Evolutionary conservation across 371 early-diverging fungal genomes (phyloP).

Genomic region (Mucor lusitanicus): DNA sequence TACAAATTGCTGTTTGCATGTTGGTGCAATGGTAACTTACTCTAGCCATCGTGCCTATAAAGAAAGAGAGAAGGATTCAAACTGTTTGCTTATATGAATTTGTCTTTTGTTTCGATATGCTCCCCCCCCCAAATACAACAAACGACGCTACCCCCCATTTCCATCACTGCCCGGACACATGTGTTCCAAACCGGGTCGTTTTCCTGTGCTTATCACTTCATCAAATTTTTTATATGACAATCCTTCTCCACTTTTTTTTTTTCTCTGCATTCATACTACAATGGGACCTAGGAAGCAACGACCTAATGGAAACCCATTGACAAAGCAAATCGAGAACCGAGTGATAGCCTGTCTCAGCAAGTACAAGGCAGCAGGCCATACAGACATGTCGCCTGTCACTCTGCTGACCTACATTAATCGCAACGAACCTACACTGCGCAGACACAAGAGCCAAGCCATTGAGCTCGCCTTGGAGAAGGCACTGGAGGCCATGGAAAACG

Average conservation of each 20-base stretch:
- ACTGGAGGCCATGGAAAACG: not conserved
- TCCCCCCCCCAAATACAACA: not conserved
- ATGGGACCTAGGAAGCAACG: slow-evolving; percentile 7
- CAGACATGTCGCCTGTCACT: slow-evolving; percentile 25
- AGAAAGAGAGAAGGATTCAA: slow-evolving; percentile 34
- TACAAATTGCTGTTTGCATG: not conserved
- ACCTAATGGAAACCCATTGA: slow-evolving; percentile 20
- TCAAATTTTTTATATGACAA: slow-evolving; percentile 2
- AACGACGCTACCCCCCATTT: not conserved
- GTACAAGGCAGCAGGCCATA: slow-evolving; percentile 39
- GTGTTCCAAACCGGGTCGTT: slow-evolving; percentile 16
- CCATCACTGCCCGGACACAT: not conserved
- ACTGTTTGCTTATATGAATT: slow-evolving; percentile 1
- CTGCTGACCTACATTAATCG: slow-evolving; percentile 52
- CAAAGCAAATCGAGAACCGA: slow-evolving; percentile 32
- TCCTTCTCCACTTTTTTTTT: not conserved
- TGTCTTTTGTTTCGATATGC: slow-evolving; percentile 2
- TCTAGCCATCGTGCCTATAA: slow-evolving; percentile 38
- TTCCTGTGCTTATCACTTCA: not conserved
- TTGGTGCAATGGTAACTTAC: slow-evolving; percentile 17
- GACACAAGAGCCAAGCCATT: slow-evolving; percentile 50
- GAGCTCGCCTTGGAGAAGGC: slow-evolving; percentile 51
- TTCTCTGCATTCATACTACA: not conserved
- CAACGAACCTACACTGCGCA: slow-evolving; percentile 46
- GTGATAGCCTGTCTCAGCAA: slow-evolving; percentile 25